Percentiles rank a stretch among this genome's conserved stretches.
These are phyloP conservation scores for Mycena vitilis DNA, from an alignment of 768 basidiomycete genomes.

Conservation along the genomic window DNA sequence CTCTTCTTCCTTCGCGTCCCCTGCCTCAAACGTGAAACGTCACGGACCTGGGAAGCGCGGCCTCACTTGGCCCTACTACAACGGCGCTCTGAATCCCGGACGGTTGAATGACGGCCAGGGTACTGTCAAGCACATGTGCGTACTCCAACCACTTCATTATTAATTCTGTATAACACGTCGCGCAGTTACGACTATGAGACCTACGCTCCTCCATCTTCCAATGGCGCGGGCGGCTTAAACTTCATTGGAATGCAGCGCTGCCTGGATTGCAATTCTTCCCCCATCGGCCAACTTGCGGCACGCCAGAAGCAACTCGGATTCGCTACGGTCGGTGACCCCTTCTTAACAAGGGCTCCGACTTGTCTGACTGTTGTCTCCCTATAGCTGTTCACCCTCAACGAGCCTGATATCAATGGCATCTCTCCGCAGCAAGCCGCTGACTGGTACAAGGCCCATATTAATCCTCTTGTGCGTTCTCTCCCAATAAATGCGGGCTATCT, in stretches of 20 bases:
- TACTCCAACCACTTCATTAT: background rate
- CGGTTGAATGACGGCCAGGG: constrained; percentile 45
- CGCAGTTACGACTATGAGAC: constrained; percentile 54
- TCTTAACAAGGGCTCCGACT: too few relatives aligned
- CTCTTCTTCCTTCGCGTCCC: too few relatives aligned
- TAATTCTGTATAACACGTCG: background rate
- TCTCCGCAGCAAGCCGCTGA: constrained; percentile 44
- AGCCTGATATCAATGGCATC: constrained; percentile 48
- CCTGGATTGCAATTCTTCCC: constrained; percentile 50
- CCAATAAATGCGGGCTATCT: too few relatives aligned
- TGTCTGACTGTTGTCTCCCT: too few relatives aligned
- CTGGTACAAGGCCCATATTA: constrained; percentile 51
- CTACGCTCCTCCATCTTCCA: constrained; percentile 46
- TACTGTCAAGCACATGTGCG: constrained; percentile 42
- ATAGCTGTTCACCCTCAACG: constrained; percentile 43
- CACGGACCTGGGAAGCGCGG: constrained; percentile 50
- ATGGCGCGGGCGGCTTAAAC: constrained; percentile 49
- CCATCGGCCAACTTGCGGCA: constrained; percentile 43
- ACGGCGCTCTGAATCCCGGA: constrained; percentile 41
- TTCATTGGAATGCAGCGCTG: constrained; percentile 56
- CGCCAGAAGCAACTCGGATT: constrained; percentile 44
- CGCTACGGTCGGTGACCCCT: constrained; percentile 12
- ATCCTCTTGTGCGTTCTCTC: constrained; percentile 45
- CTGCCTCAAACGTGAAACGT: constrained; percentile 11
- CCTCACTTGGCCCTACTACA: constrained; percentile 50